These are phyloP conservation scores for Thelephora ganbajun DNA, from an alignment of 768 basidiomycete genomes.

Conservation along the genomic window DNA sequence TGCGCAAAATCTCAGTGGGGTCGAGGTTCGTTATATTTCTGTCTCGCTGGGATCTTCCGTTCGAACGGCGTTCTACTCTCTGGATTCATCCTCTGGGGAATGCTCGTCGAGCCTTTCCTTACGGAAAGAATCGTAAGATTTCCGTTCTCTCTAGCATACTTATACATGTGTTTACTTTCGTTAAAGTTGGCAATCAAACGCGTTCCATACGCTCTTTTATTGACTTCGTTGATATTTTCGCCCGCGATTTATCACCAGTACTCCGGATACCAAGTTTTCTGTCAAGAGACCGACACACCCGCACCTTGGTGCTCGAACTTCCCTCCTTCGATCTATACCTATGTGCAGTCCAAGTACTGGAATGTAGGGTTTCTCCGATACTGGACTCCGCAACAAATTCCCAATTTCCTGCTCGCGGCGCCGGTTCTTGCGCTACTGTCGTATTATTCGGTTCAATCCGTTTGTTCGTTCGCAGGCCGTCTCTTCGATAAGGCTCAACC, in stretches of 20 bases:
- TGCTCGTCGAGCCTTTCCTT: slow-evolving; percentile 42
- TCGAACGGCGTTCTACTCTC: slow-evolving; percentile 66
- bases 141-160: slow-evolving; percentile 7
- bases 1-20: slow-evolving; percentile 37
- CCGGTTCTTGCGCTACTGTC: slow-evolving; percentile 50
- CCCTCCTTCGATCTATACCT: slow-evolving; percentile 64
- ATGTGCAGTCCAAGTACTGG: slow-evolving; percentile 84
- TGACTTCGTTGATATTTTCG: slow-evolving; percentile 32
- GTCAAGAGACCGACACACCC: slow-evolving; percentile 16
- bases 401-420: slow-evolving; percentile 72
- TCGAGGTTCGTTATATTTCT: slow-evolving; percentile 44
- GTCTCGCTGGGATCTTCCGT: slow-evolving; percentile 50
- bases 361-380: slow-evolving; percentile 73
- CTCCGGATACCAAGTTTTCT: slow-evolving; percentile 55
- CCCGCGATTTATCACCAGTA: slow-evolving; percentile 70
- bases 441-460: slow-evolving; percentile 17
- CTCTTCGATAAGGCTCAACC: slow-evolving; percentile 1
- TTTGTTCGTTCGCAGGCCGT: slow-evolving; percentile 5
- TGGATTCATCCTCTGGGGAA: slow-evolving; percentile 72
- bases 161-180: not conserved
- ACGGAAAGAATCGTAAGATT: slow-evolving; percentile 21
- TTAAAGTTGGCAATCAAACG: slow-evolving; percentile 21
- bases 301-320: slow-evolving; percentile 47
- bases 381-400: slow-evolving; percentile 72
- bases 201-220: slow-evolving; percentile 22